Conservation (phyloP, 805 yeast genomes). For the Teunomyces atbi region DNA sequence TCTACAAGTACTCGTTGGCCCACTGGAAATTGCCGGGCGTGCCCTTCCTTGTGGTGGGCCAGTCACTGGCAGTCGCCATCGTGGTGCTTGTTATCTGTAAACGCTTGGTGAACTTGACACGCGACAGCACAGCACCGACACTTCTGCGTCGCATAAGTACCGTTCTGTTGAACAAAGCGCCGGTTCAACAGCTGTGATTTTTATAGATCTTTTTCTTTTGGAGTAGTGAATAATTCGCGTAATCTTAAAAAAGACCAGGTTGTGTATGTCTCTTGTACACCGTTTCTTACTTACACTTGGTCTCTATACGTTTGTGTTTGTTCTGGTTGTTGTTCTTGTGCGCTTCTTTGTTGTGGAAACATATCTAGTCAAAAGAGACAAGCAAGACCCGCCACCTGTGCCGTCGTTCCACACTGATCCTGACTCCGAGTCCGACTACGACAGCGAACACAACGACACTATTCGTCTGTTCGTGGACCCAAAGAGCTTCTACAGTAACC, state of each 20-base stretch:
- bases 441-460: conserved; percentile 4
- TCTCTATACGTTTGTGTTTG: not conserved
- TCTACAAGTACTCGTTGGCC: conserved; percentile 41
- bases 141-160: not conserved
- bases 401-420: not conserved
- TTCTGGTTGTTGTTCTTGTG: not conserved
- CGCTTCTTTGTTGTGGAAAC: not conserved
- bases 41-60: conserved; percentile 19
- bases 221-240: not conserved
- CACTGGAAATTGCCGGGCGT: conserved; percentile 27
- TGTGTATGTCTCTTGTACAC: not conserved
- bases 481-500: conserved; percentile 23
- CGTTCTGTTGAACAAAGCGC: not conserved
- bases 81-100: not conserved
- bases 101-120: conserved; percentile 1
- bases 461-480: conserved; percentile 10
- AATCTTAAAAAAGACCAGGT: too few species aligned
- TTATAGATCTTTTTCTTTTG: not conserved
- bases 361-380: conserved; percentile 1
- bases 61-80: not conserved
- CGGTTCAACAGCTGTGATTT: not conserved
- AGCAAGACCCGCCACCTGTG: not conserved
- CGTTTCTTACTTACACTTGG: not conserved
- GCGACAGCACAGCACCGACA: not conserved
- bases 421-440: conserved; percentile 6